phyloP scores from a whole-genome alignment of 805 yeast genomes.

The Teunomyces panamensis region DNA sequence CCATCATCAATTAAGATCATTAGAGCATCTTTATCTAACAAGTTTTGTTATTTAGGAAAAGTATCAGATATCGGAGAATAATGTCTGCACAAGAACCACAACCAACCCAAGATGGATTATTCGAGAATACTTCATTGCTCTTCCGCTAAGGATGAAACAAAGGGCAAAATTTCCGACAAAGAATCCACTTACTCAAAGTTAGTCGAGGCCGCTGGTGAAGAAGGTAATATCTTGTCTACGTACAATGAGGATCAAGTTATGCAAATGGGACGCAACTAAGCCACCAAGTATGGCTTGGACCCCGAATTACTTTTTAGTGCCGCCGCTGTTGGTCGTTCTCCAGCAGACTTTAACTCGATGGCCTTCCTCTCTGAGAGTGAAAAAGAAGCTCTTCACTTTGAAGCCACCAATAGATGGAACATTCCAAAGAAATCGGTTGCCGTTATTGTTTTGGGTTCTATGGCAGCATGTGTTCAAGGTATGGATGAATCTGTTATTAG shows the following conservation, averaged over 20 bases:
- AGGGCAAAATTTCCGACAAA: slow-evolving; percentile 5
- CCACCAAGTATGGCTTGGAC: slow-evolving; percentile 53
- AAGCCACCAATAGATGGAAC: slow-evolving; percentile 40
- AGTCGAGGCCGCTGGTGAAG: slow-evolving; percentile 14
- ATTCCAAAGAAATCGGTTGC: slow-evolving; percentile 48
- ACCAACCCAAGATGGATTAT: slow-evolving; percentile 12
- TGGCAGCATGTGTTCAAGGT: slow-evolving; percentile 73
- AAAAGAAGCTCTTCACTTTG: slow-evolving; percentile 45
- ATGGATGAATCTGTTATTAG: slow-evolving; percentile 72
- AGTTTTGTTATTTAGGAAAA: not conserved
- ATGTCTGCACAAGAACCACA: not conserved
- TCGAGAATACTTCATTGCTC: slow-evolving; percentile 13
- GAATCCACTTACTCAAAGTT: slow-evolving; percentile 6
- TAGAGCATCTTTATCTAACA: not conserved
- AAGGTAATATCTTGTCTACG: slow-evolving; percentile 50
- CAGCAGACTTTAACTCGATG: slow-evolving; percentile 57
- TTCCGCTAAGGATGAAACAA: slow-evolving; percentile 10
- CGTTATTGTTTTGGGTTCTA: slow-evolving; percentile 57
- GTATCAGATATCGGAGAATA: not conserved
- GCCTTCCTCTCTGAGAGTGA: slow-evolving; percentile 45
- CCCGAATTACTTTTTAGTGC: slow-evolving; percentile 59
- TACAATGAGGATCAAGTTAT: slow-evolving; percentile 63
- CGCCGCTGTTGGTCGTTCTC: slow-evolving; percentile 57
- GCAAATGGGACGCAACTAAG: slow-evolving; percentile 69
- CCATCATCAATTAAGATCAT: not conserved